Base-by-base conservation (phyloP, 768 basidiomycete species). In the Sutorius australiensis region DNA sequence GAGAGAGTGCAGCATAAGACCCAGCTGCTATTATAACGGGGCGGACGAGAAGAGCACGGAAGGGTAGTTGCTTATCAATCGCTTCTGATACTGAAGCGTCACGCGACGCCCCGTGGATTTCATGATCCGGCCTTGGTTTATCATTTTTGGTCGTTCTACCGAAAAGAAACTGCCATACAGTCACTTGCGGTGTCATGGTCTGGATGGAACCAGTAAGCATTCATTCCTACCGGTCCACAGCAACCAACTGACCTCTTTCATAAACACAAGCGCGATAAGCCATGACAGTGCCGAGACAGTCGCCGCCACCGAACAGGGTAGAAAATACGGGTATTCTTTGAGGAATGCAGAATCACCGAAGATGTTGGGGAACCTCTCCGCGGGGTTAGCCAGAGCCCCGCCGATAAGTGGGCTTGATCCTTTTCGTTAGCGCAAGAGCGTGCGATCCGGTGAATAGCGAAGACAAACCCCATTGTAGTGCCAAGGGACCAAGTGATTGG, bases 301-400 rank as follows among this genome's bases (percentile, higher is more conserved):
- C 1, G 83, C 84, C 5, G 83, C 73, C 14, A 86, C 77, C 12
- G 82, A 76, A 58, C 87, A 88, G 0, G 87, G 80, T 14, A 89
- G 73, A 64, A 88, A 86, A 67, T 91, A 90, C 0, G 89, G 87
- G 65, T 84, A 85, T 46, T 76, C 63, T 57, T 74, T 76, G 76
- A 84, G 78, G 59, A 91, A 88, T 14, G 59, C 56, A 5, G 72
- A 75, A 34, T 70, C 54, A 42, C 83, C 84, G 55, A 90, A 90
- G 2, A 77, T 50, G 3, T 56, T 57, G 1, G 87, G 86, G 63
- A 87, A 89, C 21, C 79, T 80, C 40, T 89, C 84, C 45, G 77
- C 75, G 0, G 88, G 89, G 32, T 71, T 78, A 11, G 84, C 80
- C 27, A 90, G 67, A 12, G 73, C 61, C 1, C 89, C 89, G 31